Evolutionary conservation across 257 asterid species (phyloP).

Genomic region (Penstemon barbatus): DNA sequence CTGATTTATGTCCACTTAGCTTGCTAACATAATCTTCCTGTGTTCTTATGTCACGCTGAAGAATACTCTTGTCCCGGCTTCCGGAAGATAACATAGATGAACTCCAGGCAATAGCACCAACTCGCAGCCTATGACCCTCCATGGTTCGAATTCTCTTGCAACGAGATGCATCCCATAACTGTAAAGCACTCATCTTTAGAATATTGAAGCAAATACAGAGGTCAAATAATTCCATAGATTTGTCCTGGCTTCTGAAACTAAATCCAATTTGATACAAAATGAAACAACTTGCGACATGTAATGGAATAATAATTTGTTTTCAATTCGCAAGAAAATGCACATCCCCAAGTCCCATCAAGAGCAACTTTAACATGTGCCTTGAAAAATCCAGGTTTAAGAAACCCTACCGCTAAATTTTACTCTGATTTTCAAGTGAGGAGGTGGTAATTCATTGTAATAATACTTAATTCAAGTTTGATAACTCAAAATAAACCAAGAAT

Average conservation of each 20-base stretch:
- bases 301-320: neutral
- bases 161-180: slow-evolving; percentile 96
- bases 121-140: slow-evolving; percentile 90
- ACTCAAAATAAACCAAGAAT: too few relatives aligned
- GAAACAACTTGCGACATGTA: neutral
- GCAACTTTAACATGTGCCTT: neutral
- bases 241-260: neutral
- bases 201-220: slow-evolving; percentile 5
- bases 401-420: too few relatives aligned
- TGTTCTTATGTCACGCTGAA: slow-evolving; percentile 84
- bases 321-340: slow-evolving; percentile 11
- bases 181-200: slow-evolving; percentile 15
- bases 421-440: too few relatives aligned
- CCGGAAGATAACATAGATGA: slow-evolving; percentile 79
- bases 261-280: neutral
- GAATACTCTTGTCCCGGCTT: slow-evolving; percentile 91
- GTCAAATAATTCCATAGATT: slow-evolving; percentile 9
- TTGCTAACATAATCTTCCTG: slow-evolving; percentile 76
- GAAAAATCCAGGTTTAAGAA: too few relatives aligned
- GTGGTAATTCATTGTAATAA: too few relatives aligned
- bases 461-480: too few relatives aligned
- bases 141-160: slow-evolving; percentile 86
- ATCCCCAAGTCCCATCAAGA: neutral
- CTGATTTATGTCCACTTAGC: slow-evolving; percentile 91
- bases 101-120: slow-evolving; percentile 98